These are phyloP conservation scores for Eucalyptus erythrocorys DNA, from an alignment of 345 rosid genomes.

Conservation along the genomic window DNA sequence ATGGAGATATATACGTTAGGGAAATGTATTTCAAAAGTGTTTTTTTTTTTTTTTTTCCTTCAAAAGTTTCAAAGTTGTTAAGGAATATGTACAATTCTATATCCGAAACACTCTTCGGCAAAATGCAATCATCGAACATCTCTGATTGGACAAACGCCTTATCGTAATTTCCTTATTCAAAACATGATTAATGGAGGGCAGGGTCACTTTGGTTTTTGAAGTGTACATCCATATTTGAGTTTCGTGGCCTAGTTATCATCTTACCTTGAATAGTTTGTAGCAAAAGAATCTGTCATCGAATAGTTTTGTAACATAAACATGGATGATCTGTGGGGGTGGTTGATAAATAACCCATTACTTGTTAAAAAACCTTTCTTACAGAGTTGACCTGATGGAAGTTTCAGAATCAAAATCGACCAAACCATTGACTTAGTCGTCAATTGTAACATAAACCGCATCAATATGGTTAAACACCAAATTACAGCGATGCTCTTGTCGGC, in stretches of 20 bases:
- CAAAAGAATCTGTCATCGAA: not conserved
- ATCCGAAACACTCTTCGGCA: not conserved
- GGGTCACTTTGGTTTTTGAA: not conserved
- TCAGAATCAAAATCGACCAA: not conserved
- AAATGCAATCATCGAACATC: not conserved
- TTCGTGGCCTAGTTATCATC: not conserved
- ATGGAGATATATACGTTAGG: not conserved
- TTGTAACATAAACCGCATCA: not conserved
- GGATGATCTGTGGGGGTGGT: not conserved
- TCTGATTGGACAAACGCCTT: too few species aligned
- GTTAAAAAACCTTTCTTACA: not conserved
- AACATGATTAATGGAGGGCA: not conserved
- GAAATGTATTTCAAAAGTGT: not conserved
- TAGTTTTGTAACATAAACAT: not conserved
- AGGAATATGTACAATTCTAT: not conserved
- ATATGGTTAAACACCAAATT: not conserved
- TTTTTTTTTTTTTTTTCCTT: not conserved
- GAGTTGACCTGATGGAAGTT: not conserved
- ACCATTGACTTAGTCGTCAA: not conserved
- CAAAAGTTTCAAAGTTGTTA: not conserved
- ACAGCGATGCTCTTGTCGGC: not conserved
- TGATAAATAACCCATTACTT: not conserved
- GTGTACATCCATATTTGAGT: not conserved
- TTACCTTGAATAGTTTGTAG: not conserved
- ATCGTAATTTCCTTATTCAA: not conserved